Evolutionary conservation across 768 basidiomycete genomes (phyloP), one percentile per base, ranked within the genome.

Genomic region (Glaciozyma antarctica): DNA sequence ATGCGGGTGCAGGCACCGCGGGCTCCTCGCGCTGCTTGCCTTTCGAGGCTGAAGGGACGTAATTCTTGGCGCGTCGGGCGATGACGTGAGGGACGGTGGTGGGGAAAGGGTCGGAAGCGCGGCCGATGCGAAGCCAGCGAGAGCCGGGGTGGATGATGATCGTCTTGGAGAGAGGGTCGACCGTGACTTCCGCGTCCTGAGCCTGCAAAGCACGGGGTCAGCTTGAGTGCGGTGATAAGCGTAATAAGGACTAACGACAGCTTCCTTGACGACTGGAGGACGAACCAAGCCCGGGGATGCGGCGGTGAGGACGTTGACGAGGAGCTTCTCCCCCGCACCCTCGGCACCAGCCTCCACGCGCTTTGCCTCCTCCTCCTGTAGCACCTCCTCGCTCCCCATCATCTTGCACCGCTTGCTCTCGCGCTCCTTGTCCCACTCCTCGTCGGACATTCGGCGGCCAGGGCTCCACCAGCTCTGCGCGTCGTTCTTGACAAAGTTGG

Each of bases 91-190:
- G 71, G 9, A 75, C 60, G 24, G 70, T 49, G 61, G 71, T 55
- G 22, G 74, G 74, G 4, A 66, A 59, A 16, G 52, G 26, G 41
- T 71, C 68, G 10, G 63, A 66, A 15, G 74, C 69, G 62, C 67
- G 63, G 8, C 74, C 74, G 59, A 75, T 65, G 28, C 74, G 74
- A 43, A 73, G 65, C 48, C 57, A 69, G 45, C 71, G 67, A 13
- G 72, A 73, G 22, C 74, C 74, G 24, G 74, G 74, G 52, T 75
- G 74, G 51, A 75, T 70, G 32, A 75, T 65, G 63, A 75, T 66
- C 21, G 69, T 71, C n/a, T 63, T 65, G 12, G 53, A n/a, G 45
- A 62, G 62, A 3, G 73, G 64, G 45, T 70, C 66, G 9, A 54
- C 57, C 49, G 58, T 41, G 13, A n/a, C 49, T 51, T 51, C 32